Evolutionary conservation across 768 basidiomycete species (phyloP).

Genomic region (Rhizopogon vinicolor): DNA sequence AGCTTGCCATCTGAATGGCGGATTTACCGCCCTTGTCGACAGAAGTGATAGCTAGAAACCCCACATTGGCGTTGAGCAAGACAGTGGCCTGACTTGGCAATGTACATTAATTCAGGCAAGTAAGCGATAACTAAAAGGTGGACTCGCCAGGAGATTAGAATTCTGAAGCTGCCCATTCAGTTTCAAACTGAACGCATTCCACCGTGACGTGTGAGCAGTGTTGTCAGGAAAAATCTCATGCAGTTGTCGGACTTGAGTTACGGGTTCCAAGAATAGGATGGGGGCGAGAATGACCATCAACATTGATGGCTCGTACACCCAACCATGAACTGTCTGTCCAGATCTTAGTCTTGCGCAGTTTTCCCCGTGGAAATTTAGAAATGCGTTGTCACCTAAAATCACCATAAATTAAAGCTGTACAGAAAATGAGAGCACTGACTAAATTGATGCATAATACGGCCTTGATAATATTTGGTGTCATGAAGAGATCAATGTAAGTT

Average conservation of each 20-base stretch:
- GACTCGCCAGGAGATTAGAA: constrained; percentile 47
- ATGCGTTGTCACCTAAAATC: constrained; percentile 26
- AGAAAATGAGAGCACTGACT: constrained; percentile 14
- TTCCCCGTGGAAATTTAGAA: constrained; percentile 41
- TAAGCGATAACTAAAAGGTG: background rate
- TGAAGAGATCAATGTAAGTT: background rate
- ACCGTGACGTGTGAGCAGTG: constrained; percentile 34
- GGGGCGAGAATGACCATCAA: constrained; percentile 35
- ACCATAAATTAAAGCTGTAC: background rate
- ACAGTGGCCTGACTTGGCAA: constrained; percentile 36
- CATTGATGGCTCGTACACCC: constrained; percentile 25
- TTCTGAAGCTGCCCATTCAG: constrained; percentile 48
- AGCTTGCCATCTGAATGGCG: constrained; percentile 31
- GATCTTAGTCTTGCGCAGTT: constrained; percentile 36
- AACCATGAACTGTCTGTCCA: constrained; percentile 27
- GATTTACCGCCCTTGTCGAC: constrained; percentile 23
- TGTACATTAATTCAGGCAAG: background rate
- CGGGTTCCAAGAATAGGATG: constrained; percentile 47
- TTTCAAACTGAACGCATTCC: constrained; percentile 40
- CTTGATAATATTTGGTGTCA: constrained; percentile 12
- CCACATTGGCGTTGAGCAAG: constrained; percentile 47
- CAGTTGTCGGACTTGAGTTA: constrained; percentile 39
- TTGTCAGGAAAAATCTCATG: constrained; percentile 48
- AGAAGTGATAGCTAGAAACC: constrained; percentile 47
- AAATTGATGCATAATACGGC: constrained; percentile 26